A percentile compares a stretch with the other conserved stretches of the same genome.
phyloP scores from a whole-genome alignment of 495 filamentous ascomycete species.

The Lepidopterella palustris region DNA sequence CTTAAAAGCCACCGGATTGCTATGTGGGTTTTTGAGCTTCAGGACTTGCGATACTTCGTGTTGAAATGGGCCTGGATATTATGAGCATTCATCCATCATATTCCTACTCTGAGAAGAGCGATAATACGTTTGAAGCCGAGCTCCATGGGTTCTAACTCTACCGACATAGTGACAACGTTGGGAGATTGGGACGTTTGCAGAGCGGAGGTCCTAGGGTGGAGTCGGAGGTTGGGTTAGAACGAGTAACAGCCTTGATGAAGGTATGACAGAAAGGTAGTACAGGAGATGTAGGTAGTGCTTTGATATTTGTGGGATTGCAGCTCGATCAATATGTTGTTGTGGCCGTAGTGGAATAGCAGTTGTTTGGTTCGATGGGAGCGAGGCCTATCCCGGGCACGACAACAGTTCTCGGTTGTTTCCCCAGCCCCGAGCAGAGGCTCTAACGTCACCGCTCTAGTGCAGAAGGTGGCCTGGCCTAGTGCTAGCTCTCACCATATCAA shows the following conservation, averaged over 20 bases:
- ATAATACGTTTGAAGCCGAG: constrained; percentile 85
- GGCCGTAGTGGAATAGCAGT: not conserved
- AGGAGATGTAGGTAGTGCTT: not conserved
- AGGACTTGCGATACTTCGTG: constrained; percentile 82
- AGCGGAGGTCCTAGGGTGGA: not conserved
- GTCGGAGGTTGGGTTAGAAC: not conserved
- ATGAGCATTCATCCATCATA: constrained; percentile 7
- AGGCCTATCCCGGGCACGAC: too few relatives aligned
- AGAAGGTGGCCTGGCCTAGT: too few relatives aligned
- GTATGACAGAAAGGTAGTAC: not conserved
- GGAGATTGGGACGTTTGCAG: not conserved
- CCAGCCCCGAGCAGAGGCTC: too few relatives aligned
- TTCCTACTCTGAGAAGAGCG: constrained; percentile 1
- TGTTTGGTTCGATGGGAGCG: not conserved
- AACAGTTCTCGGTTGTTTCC: too few relatives aligned
- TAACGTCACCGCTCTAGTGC: too few relatives aligned
- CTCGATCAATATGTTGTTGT: not conserved
- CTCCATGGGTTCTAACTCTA: constrained; percentile 86
- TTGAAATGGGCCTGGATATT: constrained; percentile 73
- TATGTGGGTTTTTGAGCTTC: constrained; percentile 69
- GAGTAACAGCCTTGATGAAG: not conserved
- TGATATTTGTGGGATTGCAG: not conserved
- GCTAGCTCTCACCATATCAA: too few relatives aligned
- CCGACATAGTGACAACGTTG: constrained; percentile 62
- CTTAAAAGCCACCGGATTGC: constrained; percentile 88